phyloP scores from a whole-genome alignment of 1,284 basidiomycete species.

The Trichosporon sp. region DNA sequence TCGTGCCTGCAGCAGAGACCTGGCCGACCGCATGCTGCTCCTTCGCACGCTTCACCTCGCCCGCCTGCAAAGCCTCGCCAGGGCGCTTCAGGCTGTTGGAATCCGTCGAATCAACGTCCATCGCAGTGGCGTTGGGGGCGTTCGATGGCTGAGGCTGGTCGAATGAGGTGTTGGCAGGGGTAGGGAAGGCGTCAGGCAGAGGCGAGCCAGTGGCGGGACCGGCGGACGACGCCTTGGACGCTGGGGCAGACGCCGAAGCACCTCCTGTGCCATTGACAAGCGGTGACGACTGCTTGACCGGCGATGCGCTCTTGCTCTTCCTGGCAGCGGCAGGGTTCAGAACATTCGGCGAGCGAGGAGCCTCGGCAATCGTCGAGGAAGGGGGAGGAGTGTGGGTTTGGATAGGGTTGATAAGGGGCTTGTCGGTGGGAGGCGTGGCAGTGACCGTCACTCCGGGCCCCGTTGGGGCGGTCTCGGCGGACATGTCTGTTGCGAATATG shows the following conservation, averaged over 20 bases:
- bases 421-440: constrained; percentile 24
- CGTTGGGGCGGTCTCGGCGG: constrained; percentile 24
- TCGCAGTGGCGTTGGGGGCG: constrained; percentile 19
- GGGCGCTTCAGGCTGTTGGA: constrained; percentile 42
- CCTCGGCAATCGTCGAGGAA: constrained; percentile 46
- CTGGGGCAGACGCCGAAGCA: constrained; percentile 24
- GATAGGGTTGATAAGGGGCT: constrained; percentile 48
- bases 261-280: constrained; percentile 18
- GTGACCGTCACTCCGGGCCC: constrained; percentile 16
- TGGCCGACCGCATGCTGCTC: constrained; percentile 32
- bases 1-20: constrained; percentile 23
- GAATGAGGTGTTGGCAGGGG: constrained; percentile 28
- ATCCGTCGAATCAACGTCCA: constrained; percentile 39
- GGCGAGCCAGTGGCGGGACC: constrained; percentile 19
- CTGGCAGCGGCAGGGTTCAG: constrained; percentile 32
- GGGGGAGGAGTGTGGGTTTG: constrained; percentile 38
- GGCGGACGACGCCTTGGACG: constrained; percentile 10
- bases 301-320: constrained; percentile 16
- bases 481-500: constrained; percentile 20
- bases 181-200: constrained; percentile 27
- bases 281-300: constrained; percentile 11
- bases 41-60: constrained; percentile 46
- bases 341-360: constrained; percentile 42
- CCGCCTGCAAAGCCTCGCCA: constrained; percentile 43
- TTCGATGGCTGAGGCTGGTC: constrained; percentile 26